phyloP scores from a whole-genome alignment of 2,329 filamentous ascomycete species.

The Pseudohalonectria lignicola region DNA sequence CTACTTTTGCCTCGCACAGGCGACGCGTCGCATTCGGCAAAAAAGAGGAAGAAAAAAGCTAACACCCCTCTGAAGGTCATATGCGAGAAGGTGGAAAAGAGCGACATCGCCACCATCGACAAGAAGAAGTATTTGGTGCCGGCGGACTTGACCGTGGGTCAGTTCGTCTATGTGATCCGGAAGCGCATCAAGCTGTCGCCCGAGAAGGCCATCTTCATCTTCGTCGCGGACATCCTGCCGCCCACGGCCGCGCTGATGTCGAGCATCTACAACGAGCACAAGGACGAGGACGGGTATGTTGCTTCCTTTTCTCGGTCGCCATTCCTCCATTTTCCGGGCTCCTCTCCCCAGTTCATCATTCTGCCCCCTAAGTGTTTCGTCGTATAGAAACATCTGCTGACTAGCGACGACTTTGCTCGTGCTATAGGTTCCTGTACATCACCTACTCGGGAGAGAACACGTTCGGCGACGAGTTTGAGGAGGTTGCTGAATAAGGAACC shows the following conservation, averaged over 20 bases:
- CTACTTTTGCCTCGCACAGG: neutral
- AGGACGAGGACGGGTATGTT: constrained; percentile 61
- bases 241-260: constrained; percentile 97
- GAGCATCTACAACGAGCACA: constrained; percentile 99
- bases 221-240: constrained; percentile 95
- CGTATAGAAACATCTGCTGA: no score
- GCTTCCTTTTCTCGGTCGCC: neutral
- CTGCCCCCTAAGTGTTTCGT: neutral
- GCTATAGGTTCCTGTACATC: constrained; percentile 83
- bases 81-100: constrained; percentile 99
- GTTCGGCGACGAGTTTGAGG: constrained; percentile 48
- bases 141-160: constrained; percentile 92
- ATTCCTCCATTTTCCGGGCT: no score
- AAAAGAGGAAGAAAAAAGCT: no score
- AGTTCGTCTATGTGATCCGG: constrained; percentile 98
- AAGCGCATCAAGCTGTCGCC: constrained; percentile 99
- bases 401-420: no score
- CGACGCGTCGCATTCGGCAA: neutral
- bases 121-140: constrained; percentile 99
- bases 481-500: neutral
- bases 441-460: constrained; percentile 99
- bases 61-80: no score
- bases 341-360: no score
- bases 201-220: constrained; percentile 99
- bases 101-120: constrained; percentile 98